phyloP scores from a whole-genome alignment of 2,329 filamentous ascomycete genomes.

The Calonectria pteridis region DNA sequence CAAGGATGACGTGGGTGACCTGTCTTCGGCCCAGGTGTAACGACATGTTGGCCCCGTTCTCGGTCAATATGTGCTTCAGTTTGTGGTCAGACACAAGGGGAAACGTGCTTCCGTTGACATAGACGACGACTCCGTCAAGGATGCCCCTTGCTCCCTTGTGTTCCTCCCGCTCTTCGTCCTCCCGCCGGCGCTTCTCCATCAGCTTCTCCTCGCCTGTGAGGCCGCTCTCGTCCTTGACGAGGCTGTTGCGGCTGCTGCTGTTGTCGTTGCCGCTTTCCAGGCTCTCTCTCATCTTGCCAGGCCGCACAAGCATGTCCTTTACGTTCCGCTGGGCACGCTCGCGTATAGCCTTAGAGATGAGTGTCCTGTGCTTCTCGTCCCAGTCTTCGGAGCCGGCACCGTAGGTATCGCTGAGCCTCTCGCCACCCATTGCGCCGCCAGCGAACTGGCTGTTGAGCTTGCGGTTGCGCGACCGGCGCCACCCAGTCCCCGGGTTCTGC shows the following conservation, averaged over 20 bases:
- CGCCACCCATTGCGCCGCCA: conserved; percentile 67
- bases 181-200: conserved; percentile 53
- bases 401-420: conserved; percentile 73
- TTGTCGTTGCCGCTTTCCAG: background rate
- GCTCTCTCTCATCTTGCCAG: conserved; percentile 56
- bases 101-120: conserved; percentile 89
- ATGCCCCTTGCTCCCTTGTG: conserved; percentile 57
- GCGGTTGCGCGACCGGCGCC: conserved; percentile 76
- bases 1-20: conserved; percentile 90
- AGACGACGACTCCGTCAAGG: conserved; percentile 80
- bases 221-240: background rate
- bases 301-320: conserved; percentile 65
- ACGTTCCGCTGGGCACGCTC: conserved; percentile 59
- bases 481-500: conserved; percentile 71
- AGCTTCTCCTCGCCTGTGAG: conserved; percentile 41
- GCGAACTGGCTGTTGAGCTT: conserved; percentile 80
- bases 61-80: conserved; percentile 81
- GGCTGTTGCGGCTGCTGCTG: background rate
- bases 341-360: conserved; percentile 59
- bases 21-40: conserved; percentile 77
- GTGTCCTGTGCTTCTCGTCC: conserved; percentile 57
- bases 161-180: conserved; percentile 63
- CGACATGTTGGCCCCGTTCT: conserved; percentile 80
- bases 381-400: conserved; percentile 72
- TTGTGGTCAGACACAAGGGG: conserved; percentile 87